These are phyloP conservation scores for Ascochyta clinopodiicola DNA, from an alignment of 2,329 filamentous ascomycete genomes.

Conservation along the genomic window DNA sequence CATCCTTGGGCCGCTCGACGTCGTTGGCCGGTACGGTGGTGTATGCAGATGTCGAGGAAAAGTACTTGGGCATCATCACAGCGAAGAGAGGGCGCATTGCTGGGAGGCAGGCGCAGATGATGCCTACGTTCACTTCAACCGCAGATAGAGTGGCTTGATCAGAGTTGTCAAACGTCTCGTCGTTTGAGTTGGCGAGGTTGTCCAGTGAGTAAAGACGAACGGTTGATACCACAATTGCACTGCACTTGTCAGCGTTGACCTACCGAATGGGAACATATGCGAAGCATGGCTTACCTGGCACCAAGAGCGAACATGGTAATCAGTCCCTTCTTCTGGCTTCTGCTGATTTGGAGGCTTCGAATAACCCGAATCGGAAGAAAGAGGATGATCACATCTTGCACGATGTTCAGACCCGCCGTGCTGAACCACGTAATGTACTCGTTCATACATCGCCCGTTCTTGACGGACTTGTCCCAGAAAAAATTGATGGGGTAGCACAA, in stretches of 20 bases:
- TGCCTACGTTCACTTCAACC: conserved; percentile 44
- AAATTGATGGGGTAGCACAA: conserved; percentile 41
- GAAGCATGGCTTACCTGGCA: conserved; percentile 38
- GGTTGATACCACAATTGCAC: conserved; percentile 44
- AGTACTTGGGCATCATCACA: conserved; percentile 49
- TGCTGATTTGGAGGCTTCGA: conserved; percentile 40
- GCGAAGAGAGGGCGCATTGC: conserved; percentile 43
- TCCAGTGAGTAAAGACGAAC: conserved; percentile 42
- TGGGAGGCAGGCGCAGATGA: conserved; percentile 47
- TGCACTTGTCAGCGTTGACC: conserved; percentile 16
- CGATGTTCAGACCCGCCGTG: conserved; percentile 43
- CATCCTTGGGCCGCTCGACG: conserved; percentile 30
- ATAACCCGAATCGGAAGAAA: conserved; percentile 42
- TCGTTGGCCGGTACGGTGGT: conserved; percentile 23
- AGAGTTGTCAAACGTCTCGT: conserved; percentile 43
- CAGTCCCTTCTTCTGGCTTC: conserved; percentile 45
- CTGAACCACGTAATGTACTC: conserved; percentile 39
- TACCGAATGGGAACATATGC: too few relatives aligned
- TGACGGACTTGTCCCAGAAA: conserved; percentile 42
- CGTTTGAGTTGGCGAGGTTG: conserved; percentile 33
- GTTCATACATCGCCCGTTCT: conserved; percentile 39
- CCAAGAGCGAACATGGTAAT: conserved; percentile 48
- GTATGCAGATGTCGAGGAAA: conserved; percentile 28
- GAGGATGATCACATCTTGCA: conserved; percentile 42
- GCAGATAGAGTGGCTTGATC: conserved; percentile 41